A percentile compares a stretch with the other conserved stretches of the same genome.
Evolutionary conservation across 1,284 basidiomycete genomes (phyloP).

Genomic region (Leucoagaricus sp.): DNA sequence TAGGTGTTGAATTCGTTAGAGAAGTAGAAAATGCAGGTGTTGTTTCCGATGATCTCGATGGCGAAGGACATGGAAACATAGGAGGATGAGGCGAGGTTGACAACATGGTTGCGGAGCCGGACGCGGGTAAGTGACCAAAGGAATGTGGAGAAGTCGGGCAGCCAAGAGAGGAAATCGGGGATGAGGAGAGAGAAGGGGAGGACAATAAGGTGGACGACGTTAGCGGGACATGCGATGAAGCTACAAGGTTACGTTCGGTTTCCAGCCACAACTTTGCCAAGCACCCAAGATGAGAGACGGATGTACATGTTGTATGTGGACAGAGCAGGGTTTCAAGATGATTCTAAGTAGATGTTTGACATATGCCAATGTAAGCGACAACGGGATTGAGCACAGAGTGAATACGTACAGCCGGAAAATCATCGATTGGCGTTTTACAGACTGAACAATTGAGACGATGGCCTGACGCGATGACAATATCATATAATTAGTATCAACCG

Average conservation of each 20-base stretch:
- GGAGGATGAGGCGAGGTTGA: neutral
- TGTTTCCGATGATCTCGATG: neutral
- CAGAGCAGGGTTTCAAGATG: constrained; percentile 51
- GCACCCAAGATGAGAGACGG: constrained; percentile 70
- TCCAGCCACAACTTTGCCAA: constrained; percentile 61
- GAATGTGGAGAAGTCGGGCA: neutral
- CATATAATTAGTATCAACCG: neutral
- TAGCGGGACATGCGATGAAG: neutral
- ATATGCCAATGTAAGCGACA: too few relatives aligned
- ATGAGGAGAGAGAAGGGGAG: neutral
- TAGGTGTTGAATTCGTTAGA: neutral
- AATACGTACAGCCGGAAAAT: constrained; percentile 45
- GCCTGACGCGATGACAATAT: constrained; percentile 34
- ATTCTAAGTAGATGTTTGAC: constrained; percentile 40
- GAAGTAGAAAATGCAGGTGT: neutral
- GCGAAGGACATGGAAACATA: neutral
- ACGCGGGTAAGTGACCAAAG: constrained; percentile 7
- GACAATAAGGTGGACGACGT: constrained; percentile 7
- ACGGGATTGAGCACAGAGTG: neutral
- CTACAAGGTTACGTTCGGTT: constrained; percentile 18
- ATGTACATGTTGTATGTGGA: constrained; percentile 49
- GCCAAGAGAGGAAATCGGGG: neutral
- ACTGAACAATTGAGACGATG: constrained; percentile 47
- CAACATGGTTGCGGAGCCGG: neutral
- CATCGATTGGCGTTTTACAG: constrained; percentile 48